Percentiles rank a stretch among this genome's conserved stretches.
Evolutionary conservation across 1,284 basidiomycete genomes (phyloP).

Genomic region (Ganoderma boninense): DNA sequence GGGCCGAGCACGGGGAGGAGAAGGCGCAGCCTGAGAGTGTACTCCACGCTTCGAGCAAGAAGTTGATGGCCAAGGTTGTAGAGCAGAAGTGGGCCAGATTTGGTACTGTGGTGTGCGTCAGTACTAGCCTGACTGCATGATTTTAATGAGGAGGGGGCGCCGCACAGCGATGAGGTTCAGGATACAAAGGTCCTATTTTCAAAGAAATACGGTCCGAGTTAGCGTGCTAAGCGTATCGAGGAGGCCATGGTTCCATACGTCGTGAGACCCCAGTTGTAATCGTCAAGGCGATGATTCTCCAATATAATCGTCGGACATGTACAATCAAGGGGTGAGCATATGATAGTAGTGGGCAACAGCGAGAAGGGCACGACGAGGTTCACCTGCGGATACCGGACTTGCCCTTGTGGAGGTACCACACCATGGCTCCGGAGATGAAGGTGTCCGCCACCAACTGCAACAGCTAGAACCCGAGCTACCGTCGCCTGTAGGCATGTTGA

Average conservation of each 20-base stretch:
- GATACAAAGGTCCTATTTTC: background rate
- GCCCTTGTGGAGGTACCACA: conserved; percentile 4
- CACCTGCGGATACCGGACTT: background rate
- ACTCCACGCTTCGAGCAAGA: conserved; percentile 3
- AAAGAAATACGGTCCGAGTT: background rate
- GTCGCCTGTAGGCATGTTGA: background rate
- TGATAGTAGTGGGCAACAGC: background rate
- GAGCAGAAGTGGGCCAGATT: background rate
- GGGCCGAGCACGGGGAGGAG: background rate
- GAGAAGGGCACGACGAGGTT: background rate
- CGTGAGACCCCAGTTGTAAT: background rate
- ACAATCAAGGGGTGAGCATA: background rate
- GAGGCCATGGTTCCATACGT: background rate
- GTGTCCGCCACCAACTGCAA: background rate
- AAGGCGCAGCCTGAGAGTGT: background rate
- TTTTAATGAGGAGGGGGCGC: no score
- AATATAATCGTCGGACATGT: background rate
- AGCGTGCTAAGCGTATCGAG: background rate
- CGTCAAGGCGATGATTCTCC: background rate
- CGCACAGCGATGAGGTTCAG: background rate
- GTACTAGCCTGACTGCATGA: background rate
- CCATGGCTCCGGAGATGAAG: background rate
- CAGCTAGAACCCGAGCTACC: background rate
- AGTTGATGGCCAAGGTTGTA: background rate
- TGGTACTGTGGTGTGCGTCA: background rate